A percentile compares a stretch with the other conserved stretches of the same genome.
phyloP scores from a whole-genome alignment of 2,329 filamentous ascomycete genomes.

The Cytospora mali region DNA sequence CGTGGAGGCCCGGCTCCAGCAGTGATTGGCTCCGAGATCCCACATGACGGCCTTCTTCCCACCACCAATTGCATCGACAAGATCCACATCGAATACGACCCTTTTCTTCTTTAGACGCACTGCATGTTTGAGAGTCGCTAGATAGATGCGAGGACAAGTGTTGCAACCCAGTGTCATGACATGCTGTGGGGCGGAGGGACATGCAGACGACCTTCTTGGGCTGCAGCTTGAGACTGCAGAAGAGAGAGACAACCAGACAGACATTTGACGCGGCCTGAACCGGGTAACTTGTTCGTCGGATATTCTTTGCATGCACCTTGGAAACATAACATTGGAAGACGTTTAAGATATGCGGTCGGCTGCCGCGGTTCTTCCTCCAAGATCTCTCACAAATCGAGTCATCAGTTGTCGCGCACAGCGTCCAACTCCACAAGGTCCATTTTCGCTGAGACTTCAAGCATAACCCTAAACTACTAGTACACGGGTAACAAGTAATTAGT shows the following conservation, averaged over 20 bases:
- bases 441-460: neutral
- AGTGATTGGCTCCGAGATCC: conserved; percentile 22
- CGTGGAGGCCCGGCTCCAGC: conserved; percentile 1
- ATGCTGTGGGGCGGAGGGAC: neutral
- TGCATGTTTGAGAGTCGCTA: neutral
- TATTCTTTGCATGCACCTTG: neutral
- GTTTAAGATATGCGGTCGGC: neutral
- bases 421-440: neutral
- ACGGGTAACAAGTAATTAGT: neutral
- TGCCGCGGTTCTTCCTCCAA: neutral
- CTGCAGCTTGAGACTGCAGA: neutral
- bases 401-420: neutral
- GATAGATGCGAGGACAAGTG: neutral
- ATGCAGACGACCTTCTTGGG: neutral
- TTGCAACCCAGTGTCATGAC: neutral
- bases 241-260: neutral
- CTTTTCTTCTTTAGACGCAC: neutral
- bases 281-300: neutral
- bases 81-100: conserved; percentile 12
- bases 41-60: conserved; percentile 25
- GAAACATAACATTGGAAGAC: neutral
- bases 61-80: conserved; percentile 21
- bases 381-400: neutral
- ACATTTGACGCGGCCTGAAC: neutral
- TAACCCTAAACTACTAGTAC: neutral